A percentile compares a stretch with the other conserved stretches of the same genome.
phyloP scores from a whole-genome alignment of 352 stramenopile species.

The Elongisporangium prolatum region DNA sequence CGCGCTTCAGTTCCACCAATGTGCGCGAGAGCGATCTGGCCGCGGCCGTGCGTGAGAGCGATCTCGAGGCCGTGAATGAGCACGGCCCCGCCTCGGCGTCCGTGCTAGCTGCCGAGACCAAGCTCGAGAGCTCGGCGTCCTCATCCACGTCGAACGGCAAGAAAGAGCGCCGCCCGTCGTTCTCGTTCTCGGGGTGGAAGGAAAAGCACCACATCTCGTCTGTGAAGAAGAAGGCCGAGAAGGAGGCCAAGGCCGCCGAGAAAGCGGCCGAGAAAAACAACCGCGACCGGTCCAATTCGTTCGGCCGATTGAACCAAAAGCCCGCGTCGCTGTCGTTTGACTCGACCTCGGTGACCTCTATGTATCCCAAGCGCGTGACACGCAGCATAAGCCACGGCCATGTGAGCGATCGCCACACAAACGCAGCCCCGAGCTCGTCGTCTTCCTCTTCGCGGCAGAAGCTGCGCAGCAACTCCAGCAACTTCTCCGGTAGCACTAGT shows the following conservation, averaged over 20 bases:
- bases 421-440: slow-evolving; percentile 9
- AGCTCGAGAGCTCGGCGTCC: slow-evolving; percentile 9
- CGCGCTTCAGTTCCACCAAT: slow-evolving; percentile 12
- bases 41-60: slow-evolving; percentile 10
- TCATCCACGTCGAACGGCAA: slow-evolving; percentile 10
- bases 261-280: slow-evolving; percentile 3
- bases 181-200: slow-evolving; percentile 45
- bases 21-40: not conserved
- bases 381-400: slow-evolving; percentile 14
- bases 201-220: slow-evolving; percentile 34
- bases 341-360: not conserved
- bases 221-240: not conserved
- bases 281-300: not conserved
- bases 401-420: slow-evolving; percentile 13
- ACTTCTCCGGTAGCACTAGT: not conserved
- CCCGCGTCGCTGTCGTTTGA: not conserved
- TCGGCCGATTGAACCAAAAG: not conserved
- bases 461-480: not conserved
- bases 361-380: slow-evolving; percentile 1
- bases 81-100: slow-evolving; percentile 25
- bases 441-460: not conserved
- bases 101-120: slow-evolving; percentile 22
- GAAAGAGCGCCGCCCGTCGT: slow-evolving; percentile 43
- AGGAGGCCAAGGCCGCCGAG: not conserved
- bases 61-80: not conserved